Conservation (phyloP, 176 grass and related monocot species). For the Eleusine indica region DNA sequence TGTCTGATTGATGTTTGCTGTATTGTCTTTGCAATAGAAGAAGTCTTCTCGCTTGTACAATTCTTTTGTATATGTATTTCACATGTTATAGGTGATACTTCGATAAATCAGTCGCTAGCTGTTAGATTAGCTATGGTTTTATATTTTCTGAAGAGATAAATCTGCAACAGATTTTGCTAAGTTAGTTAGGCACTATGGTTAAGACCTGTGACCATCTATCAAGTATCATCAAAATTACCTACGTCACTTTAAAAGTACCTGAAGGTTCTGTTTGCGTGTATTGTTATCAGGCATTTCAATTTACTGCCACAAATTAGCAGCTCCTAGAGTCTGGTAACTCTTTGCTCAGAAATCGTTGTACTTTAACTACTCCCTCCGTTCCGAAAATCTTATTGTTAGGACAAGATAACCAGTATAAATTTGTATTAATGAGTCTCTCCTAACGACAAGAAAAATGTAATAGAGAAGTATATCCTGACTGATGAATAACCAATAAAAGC, state of each 20-base stretch:
- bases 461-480: no score
- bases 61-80: not conserved
- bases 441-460: no score
- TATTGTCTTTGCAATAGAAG: not conserved
- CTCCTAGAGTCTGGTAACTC: no score
- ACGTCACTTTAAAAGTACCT: no score
- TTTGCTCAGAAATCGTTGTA: no score
- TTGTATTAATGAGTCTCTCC: no score
- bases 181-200: not conserved
- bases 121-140: not conserved
- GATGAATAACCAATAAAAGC: no score
- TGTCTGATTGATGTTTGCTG: not conserved
- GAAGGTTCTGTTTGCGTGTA: no score
- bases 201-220: not conserved
- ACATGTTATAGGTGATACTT: not conserved
- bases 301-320: no score
- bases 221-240: constrained; percentile 1
- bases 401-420: no score
- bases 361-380: no score
- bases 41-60: not conserved
- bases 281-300: not conserved
- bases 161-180: not conserved
- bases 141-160: not conserved
- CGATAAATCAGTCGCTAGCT: not conserved
- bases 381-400: no score